Evolutionary conservation across 768 basidiomycete genomes (phyloP), one percentile per base, ranked within the genome.

Genomic region (Suillus tomentosus): DNA sequence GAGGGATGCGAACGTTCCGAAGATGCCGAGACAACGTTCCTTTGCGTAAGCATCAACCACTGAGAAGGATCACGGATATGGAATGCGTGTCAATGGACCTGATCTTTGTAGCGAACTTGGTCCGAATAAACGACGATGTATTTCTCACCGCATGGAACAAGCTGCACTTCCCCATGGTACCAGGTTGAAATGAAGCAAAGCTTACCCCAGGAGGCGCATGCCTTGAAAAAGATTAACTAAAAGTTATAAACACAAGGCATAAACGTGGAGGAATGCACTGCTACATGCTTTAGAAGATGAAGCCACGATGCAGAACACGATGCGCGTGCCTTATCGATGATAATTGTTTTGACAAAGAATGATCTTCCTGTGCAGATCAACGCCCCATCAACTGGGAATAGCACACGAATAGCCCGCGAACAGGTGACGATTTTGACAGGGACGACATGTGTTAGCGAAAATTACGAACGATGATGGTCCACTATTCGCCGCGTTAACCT

Each of bases 251-350:
- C 56, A 40, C 57, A 43, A 67, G 66, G 61, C 61, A 54, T 60
- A 56, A 71, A 64, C 71, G 64, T 69, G 67, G 67, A 36, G n/a
- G 24, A 63, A 31, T 64, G 69, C 64, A 71, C 64, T 71, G 72
- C 72, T 73, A 68, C 70, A 70, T 66, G 70, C 24, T 40, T 17
- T 24, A 42, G 22, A 58, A 40, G 37, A 62, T 62, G 40, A 50
- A 13, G 39, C 37, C 61, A 61, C 42, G 69, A 74, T 75, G 70
- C 72, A 75, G 70, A 65, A 45, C 73, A 72, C 69, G 70, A 69
- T 31, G 64, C 43, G 36, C n/a, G 62, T 69, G 62, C 66, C 66
- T 73, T 75, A 69, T 73, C 70, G 69, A 70, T 72, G 64, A 62
- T 37, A 10, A 37, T 60, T 34, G 1, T 31, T 27, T 51, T 51